Evolutionary conservation across 345 rosid species (phyloP), one percentile per base, ranked within the genome.

Genomic region (Arabis hirsuta): DNA sequence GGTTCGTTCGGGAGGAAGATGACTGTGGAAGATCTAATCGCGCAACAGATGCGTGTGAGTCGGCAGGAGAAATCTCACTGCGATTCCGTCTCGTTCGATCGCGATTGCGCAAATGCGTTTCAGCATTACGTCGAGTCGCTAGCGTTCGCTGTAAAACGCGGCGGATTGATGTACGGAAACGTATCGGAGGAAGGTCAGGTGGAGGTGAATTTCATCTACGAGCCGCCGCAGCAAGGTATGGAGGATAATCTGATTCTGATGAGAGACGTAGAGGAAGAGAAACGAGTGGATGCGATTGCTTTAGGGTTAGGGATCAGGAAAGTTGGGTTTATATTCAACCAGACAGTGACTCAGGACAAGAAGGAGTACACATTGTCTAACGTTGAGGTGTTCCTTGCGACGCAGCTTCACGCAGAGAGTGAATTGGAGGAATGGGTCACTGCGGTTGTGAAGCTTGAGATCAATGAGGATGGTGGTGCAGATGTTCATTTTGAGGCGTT

Each of bases 401-500:
- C 73, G 2, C 87, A 86, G 82, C 82, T 83, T 45, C 97, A 94
- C 55, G 91, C 90, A 0, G 95, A 85, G 86, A 88, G 91, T 24
- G 88, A 77, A 6, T 68, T 91, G 82, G 83, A 87, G 82, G 97
- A 94, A 78, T 91, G 99, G 99, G 96, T 91, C 7, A 95, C 97
- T 1, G 93, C 88, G 0, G 69, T 95, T 73, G 97, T 89, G 78
- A 95, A 95, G 81, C 84, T 91, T 73, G 88, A 85, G 80, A 89
- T 86, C 62, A 90, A 81, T 19, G 99, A 94, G 80, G 45, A 73
- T 34, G 99, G 93, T 7, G 90, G 61, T 14, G 92, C 96, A 0
- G 96, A 92, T 70, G 91, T 95, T 55, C 97, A 95, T 55, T 95
- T 95, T 7, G 96, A 95, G 84, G 92, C 96, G 38, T 95, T 95